Base-by-base conservation (phyloP, 2,329 filamentous ascomycete genomes). In the Alternaria infectoria region DNA sequence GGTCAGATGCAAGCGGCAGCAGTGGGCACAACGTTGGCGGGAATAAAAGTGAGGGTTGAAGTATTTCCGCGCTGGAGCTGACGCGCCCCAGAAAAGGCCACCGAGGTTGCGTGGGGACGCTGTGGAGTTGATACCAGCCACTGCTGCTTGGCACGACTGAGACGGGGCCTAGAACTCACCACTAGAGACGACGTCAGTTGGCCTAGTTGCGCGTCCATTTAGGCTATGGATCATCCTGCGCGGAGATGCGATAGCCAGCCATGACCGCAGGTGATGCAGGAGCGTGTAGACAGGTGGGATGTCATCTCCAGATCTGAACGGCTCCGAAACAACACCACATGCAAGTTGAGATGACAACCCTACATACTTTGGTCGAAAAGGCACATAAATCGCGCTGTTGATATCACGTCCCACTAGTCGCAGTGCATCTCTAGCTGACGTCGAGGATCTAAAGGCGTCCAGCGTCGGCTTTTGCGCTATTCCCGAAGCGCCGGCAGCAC, bases 1-100 rank as follows among this genome's bases (percentile, higher is more conserved):
- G 64, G 45, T 52, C 55, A 1, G 40, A 43, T n/a, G 12, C 59
- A 44, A 61, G 61, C 59, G 25, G 54, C 23, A 66, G 65, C 63
- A 63, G 66, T 65, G 65, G 58, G 64, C 65, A 66, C 67, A 65
- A 65, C 59, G 63, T 64, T 65, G 68, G 63, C 72, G 73, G 73
- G 71, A 74, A 74, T 74, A 74, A 74, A 36, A 60, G 66, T 60
- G 50, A 49, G 59, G 51, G 56, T 43, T 21, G 59, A 56, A 55
- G 67, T 72, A 67, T 71, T 73, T 61, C 71, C 69, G 71, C 49
- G 19, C 30, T 52, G 30, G 30, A 52, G 28, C 49, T 40, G 62
- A 69, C 61, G 59, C 62, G 62, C 64, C 55, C 49, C 23, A 54
- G 13, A 52, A 40, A 59, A 65, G 55, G 57, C 55, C 54, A 60